These are phyloP conservation scores for Hura crepitans DNA, from an alignment of 441 rosid species.

Conservation along the genomic window DNA sequence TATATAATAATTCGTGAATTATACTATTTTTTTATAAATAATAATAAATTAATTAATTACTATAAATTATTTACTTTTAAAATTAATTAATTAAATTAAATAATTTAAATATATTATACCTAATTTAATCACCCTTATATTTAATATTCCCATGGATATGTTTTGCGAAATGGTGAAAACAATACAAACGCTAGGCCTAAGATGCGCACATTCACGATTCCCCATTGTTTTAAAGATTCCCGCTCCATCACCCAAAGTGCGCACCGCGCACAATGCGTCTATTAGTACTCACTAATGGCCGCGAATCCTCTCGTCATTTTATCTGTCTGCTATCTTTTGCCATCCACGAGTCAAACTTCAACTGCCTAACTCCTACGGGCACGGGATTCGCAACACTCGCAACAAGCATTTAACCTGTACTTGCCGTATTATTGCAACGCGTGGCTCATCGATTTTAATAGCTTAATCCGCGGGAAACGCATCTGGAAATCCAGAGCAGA, in stretches of 20 bases:
- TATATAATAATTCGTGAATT: no score
- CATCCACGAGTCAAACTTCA: no score
- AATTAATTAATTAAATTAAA: no score
- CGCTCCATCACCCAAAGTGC: not conserved
- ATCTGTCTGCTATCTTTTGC: not conserved
- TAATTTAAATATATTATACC: no score
- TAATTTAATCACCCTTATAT: no score
- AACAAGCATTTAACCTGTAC: not conserved
- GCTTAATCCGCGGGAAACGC: not conserved
- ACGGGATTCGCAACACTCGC: not conserved
- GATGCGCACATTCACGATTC: not conserved
- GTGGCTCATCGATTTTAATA: not conserved
- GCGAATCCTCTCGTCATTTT: no score
- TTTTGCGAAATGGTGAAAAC: no score
- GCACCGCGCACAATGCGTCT: not conserved
- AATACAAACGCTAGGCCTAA: not conserved
- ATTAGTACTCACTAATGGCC: not conserved
- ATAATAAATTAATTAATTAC: no score
- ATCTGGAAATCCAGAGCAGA: not conserved
- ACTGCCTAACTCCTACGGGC: not conserved
- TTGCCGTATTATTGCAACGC: not conserved
- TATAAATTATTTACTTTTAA: no score
- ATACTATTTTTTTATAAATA: no score
- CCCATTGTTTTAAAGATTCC: not conserved
- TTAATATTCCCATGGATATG: no score